These are phyloP conservation scores for Ustilago trichophora DNA, from an alignment of 1,284 basidiomycete genomes.

Conservation along the genomic window DNA sequence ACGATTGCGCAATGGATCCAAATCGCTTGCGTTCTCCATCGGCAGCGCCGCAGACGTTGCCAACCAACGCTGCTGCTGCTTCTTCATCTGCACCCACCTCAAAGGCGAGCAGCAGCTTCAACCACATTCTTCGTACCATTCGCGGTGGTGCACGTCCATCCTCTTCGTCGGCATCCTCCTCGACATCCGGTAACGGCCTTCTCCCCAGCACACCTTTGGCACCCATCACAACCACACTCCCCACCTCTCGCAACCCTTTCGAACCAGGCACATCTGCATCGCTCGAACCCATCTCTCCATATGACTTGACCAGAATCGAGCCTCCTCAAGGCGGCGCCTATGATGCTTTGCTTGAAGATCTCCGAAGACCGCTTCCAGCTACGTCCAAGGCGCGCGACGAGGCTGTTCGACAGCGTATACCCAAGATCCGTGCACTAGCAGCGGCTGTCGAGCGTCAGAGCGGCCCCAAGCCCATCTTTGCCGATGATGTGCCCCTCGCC, in stretches of 20 bases:
- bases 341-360: constrained; percentile 28
- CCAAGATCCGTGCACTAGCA: constrained; percentile 38
- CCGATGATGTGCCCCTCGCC: constrained; percentile 42
- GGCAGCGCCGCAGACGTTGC: constrained; percentile 11
- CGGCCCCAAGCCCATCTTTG: constrained; percentile 28
- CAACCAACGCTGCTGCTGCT: constrained; percentile 5
- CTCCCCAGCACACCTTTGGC: constrained; percentile 24
- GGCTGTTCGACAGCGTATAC: constrained; percentile 35
- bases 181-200: constrained; percentile 20
- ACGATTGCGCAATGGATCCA: constrained; percentile 17
- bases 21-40: constrained; percentile 31
- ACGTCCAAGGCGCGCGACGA: constrained; percentile 30
- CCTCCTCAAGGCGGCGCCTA: constrained; percentile 32
- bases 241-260: constrained; percentile 18
- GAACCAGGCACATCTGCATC: constrained; percentile 16
- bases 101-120: constrained; percentile 36
- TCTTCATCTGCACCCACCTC: constrained; percentile 14
- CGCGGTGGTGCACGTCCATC: constrained; percentile 22
- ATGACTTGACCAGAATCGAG: constrained; percentile 24
- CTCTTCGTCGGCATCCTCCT: constrained; percentile 16
- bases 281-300: constrained; percentile 38
- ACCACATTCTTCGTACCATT: constrained; percentile 41
- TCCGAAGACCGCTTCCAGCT: constrained; percentile 42
- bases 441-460: constrained; percentile 43
- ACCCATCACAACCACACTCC: constrained; percentile 38